A percentile compares a stretch with the other conserved stretches of the same genome.
phyloP scores from a whole-genome alignment of 192 early-diverging fungal genomes.

The Coemansia sp. region DNA sequence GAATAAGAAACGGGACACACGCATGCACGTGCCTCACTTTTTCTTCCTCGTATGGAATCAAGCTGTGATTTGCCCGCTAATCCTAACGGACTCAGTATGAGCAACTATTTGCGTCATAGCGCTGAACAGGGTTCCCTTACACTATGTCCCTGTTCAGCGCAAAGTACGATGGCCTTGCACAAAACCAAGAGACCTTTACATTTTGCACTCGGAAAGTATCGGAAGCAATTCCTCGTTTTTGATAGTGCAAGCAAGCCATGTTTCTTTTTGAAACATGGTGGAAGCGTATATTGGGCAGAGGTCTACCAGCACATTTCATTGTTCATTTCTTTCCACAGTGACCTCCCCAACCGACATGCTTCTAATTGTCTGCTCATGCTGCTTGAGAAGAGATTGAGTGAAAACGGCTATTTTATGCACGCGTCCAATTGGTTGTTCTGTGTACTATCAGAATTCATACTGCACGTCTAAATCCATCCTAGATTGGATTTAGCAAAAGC shows the following conservation, averaged over 20 bases:
- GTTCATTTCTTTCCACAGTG: slow-evolving; percentile 1
- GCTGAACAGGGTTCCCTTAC: too few relatives aligned
- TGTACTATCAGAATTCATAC: neutral
- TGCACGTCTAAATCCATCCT: neutral
- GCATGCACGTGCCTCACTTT: slow-evolving; percentile 6
- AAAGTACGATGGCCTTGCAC: too few relatives aligned
- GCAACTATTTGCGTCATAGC: slow-evolving; percentile 2
- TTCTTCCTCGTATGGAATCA: slow-evolving; percentile 3
- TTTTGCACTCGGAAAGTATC: neutral
- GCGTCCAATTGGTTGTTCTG: neutral
- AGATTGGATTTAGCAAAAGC: too few relatives aligned
- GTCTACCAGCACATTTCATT: neutral
- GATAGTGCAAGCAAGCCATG: neutral
- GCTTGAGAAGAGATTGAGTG: neutral
- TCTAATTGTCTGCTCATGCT: neutral
- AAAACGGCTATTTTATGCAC: neutral
- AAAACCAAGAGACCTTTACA: neutral
- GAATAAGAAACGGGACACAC: slow-evolving; percentile 1
- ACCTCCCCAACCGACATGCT: neutral
- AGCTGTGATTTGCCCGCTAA: slow-evolving; percentile 12
- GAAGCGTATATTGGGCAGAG: neutral
- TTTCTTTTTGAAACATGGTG: too few relatives aligned
- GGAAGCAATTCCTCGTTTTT: neutral
- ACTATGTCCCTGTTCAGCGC: neutral
- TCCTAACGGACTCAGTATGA: neutral